Base-by-base conservation (phyloP, 352 stramenopile genomes). In the Phytophthora gonapodyides region DNA sequence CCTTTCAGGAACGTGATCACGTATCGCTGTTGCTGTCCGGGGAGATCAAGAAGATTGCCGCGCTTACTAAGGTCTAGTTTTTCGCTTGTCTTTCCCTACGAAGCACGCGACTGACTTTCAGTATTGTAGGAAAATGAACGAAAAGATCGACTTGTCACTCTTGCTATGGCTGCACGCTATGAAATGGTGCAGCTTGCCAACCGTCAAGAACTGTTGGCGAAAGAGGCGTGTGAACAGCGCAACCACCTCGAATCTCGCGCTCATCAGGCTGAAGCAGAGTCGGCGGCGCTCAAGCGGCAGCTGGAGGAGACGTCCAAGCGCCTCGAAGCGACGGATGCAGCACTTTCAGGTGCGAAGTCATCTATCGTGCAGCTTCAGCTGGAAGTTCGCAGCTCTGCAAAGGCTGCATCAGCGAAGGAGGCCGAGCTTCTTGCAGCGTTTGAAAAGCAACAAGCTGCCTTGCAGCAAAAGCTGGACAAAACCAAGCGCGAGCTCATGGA, bases 11-110 rank as follows among this genome's bases (percentile, higher is more conserved):
- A 34, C 78, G 85, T 12, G 67, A 91, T 27, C 57, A 42, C 15
- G 51, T 94, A 19, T 63, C 78, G 6, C 36, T 71, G 10, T 57
- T 91, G 40, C 65, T 94, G 7, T 51, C 78, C 8, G 54, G 61
- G 0, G 83, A 94, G 51, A 89, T 94, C 58, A 91, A 91, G 62
- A 94, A 94, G 53, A 72, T 92, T 17, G 78, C 82, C 27, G 53
- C 76, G 31, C 58, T 94, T 12, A 83, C 69, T 16, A 87, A 91
- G 67, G 79, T 85, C n/a, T 34, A 13, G 24, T 21, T 21, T 30
- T 30, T 17, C 31, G 3, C 34, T 40, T 48, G 9, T 10, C 9
- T 31, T 31, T 31, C 27, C 27, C 5, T 9, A 1, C 0, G 6
- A 31, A 35, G 17, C 24, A n/a, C 11, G 1, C 9, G 7, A 36